A percentile compares a stretch with the other conserved stretches of the same genome.
Evolutionary conservation across 2,329 filamentous ascomycete genomes (phyloP).

Genomic region (Aspergillus udagawae): DNA sequence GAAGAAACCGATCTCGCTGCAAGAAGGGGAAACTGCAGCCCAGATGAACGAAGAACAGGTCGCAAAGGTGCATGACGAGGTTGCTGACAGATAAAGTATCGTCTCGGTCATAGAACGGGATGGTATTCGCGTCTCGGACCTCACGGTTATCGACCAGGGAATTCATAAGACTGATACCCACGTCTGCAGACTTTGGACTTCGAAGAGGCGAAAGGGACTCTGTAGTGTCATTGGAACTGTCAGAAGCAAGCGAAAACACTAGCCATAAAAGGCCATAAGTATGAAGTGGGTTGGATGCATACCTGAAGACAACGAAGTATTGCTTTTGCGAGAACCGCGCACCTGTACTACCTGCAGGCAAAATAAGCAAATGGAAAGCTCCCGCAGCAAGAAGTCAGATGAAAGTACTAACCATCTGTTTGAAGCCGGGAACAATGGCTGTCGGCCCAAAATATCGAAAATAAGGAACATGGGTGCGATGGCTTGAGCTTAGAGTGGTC

Average conservation of each 20-base stretch:
- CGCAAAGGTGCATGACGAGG: slow-evolving; percentile 70
- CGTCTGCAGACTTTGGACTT: slow-evolving; percentile 28
- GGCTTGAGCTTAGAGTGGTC: slow-evolving; percentile 34
- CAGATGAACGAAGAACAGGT: slow-evolving; percentile 75
- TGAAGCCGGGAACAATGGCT: slow-evolving; percentile 86
- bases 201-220: slow-evolving; percentile 35
- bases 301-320: slow-evolving; percentile 39
- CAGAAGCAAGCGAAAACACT: neutral
- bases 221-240: slow-evolving; percentile 6
- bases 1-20: slow-evolving; percentile 66
- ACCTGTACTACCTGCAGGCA: slow-evolving; percentile 57
- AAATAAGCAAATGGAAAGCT: slow-evolving; percentile 15
- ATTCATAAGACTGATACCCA: slow-evolving; percentile 14
- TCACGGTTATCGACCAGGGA: slow-evolving; percentile 23
- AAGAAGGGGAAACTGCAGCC: slow-evolving; percentile 86
- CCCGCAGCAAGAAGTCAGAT: neutral
- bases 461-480: slow-evolving; percentile 63
- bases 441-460: slow-evolving; percentile 89
- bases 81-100: slow-evolving; percentile 68
- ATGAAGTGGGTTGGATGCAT: slow-evolving; percentile 7
- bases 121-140: slow-evolving; percentile 34
- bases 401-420: slow-evolving; percentile 71
- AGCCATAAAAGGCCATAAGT: neutral
- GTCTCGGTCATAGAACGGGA: slow-evolving; percentile 73
- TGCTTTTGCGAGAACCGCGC: slow-evolving; percentile 49